Evolutionary conservation across 192 early-diverging fungal genomes (phyloP).

Genomic region (Coemansia sp.): DNA sequence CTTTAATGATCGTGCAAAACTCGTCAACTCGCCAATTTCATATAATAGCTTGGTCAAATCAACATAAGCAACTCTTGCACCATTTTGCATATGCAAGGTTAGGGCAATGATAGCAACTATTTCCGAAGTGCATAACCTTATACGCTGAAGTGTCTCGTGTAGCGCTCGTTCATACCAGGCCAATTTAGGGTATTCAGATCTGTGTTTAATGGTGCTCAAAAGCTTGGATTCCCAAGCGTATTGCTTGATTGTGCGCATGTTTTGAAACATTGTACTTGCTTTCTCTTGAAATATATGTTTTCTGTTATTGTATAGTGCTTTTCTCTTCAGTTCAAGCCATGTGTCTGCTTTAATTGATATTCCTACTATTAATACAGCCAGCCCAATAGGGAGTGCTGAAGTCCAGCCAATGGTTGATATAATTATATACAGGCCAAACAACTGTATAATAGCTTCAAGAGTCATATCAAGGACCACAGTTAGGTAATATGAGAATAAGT

Average conservation of each 20-base stretch:
- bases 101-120: neutral
- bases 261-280: neutral
- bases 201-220: neutral
- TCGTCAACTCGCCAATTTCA: neutral
- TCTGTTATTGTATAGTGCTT: neutral
- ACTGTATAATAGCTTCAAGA: neutral
- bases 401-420: neutral
- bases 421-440: neutral
- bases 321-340: neutral
- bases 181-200: neutral
- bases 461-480: neutral
- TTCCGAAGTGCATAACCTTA: neutral
- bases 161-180: neutral
- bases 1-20: neutral
- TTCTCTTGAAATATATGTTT: neutral
- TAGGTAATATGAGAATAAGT: neutral
- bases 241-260: constrained; percentile 7
- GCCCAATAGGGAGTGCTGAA: neutral
- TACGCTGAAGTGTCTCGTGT: neutral
- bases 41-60: neutral
- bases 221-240: constrained; percentile 7
- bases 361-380: neutral
- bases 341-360: neutral
- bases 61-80: neutral
- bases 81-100: neutral